Evolutionary conservation across 2,329 filamentous ascomycete genomes (phyloP), one percentile per base, ranked within the genome.

Genomic region (Emergomyces pasteurianus): DNA sequence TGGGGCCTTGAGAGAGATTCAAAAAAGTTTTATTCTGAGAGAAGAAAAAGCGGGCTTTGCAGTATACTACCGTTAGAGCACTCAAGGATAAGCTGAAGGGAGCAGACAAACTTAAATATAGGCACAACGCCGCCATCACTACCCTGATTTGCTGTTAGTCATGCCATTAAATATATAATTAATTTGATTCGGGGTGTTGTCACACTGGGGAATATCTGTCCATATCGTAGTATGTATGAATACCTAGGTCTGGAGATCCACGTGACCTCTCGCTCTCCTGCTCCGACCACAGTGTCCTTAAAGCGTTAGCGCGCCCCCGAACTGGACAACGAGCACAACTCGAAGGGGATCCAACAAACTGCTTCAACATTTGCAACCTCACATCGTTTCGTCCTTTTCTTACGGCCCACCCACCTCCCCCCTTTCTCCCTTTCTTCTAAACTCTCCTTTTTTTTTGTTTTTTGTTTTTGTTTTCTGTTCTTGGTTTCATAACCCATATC

Each of bases 401-500:
- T 16, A 2, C 38, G 9, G 8, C 60, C 65, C 63, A 64, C 67
- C 64, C 65, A 65, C 64, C 66, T 59, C 56, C 61, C 63, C 58
- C 52, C 54, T 65, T 67, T 66, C 69, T 66, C 64, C 61, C 59
- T 65, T 64, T 63, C 65, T 62, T 62, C n/a, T n/a, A n/a, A n/a
- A n/a, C n/a, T n/a, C n/a, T 66, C 68, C 65, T 64, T 63, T 61
- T 63, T 64, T 63, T 66, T 63, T 66, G 67, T 67, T 65, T 69
- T 66, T 65, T 55, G 62, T 64, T 64, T 62, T 52, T 28, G 54
- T 46, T 42, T 54, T 60, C 66, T 75, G 69, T 49, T 49, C 28
- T 52, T 52, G 28, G 28, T 52, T 52, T 52, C 49, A 52, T 52
- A n/a, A 52, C 16, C 18, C 14, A 14, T 67, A 73, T 71, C 71